Evolutionary conservation across 23 red algal genomes (phyloP).

Genomic region (Gracilariopsis chorda): DNA sequence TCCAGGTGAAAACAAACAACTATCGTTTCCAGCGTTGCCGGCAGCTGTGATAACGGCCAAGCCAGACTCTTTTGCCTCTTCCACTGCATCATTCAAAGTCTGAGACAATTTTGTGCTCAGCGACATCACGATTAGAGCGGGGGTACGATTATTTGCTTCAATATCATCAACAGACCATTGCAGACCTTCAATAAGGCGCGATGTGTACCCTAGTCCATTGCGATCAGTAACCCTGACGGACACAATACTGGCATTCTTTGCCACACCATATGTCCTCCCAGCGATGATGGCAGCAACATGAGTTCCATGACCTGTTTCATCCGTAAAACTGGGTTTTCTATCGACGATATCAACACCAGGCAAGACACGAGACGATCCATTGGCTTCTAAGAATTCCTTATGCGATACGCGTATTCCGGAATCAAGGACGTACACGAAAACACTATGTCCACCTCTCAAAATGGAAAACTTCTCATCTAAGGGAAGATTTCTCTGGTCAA

Average conservation of each 20-base stretch:
- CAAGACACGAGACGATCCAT: background rate
- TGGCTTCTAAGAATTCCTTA: constrained; percentile 17
- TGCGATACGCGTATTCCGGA: constrained; percentile 59
- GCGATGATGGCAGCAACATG: constrained; percentile 67
- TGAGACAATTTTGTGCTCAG: constrained; percentile 17
- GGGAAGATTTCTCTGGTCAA: constrained; percentile 60
- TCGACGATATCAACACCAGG: constrained; percentile 60
- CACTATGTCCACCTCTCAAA: constrained; percentile 11
- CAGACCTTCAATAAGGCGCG: constrained; percentile 24
- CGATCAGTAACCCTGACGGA: constrained; percentile 56
- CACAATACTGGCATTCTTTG: constrained; percentile 45
- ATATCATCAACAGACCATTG: constrained; percentile 39
- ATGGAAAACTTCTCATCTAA: constrained; percentile 46
- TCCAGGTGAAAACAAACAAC: constrained; percentile 55
- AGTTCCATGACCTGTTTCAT: constrained; percentile 78
- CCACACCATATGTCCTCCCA: constrained; percentile 48
- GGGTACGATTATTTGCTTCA: background rate
- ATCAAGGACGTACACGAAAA: constrained; percentile 72
- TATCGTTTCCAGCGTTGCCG: constrained; percentile 41
- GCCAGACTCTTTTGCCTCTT: background rate
- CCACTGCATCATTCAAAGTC: constrained; percentile 43
- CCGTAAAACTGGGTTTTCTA: constrained; percentile 7
- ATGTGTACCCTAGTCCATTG: constrained; percentile 24
- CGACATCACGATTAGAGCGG: constrained; percentile 49
- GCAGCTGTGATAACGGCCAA: constrained; percentile 47